phyloP scores from a whole-genome alignment of 805 yeast species.

The Sugiyamaella smithiae region DNA sequence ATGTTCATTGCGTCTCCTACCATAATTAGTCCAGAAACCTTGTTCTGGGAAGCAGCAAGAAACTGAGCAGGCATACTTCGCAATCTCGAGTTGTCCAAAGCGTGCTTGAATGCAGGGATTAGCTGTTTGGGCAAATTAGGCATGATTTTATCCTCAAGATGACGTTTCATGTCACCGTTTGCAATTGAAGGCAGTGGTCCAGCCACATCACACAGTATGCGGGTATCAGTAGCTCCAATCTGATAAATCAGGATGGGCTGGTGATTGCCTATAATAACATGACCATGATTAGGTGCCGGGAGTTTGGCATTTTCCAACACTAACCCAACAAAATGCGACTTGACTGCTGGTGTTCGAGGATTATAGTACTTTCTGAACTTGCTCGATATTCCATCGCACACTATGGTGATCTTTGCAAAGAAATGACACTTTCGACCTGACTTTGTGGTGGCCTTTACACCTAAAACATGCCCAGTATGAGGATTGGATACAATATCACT shows the following conservation, averaged over 20 bases:
- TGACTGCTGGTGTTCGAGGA: conserved; percentile 61
- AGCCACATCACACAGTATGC: conserved; percentile 86
- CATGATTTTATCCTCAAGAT: conserved; percentile 58
- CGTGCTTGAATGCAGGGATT: conserved; percentile 64
- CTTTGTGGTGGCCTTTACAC: conserved; percentile 50
- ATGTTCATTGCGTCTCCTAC: conserved; percentile 93
- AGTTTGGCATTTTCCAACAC: conserved; percentile 69
- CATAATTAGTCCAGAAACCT: conserved; percentile 70
- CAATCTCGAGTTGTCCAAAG: conserved; percentile 57
- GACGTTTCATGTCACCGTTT: conserved; percentile 54
- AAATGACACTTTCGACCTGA: conserved; percentile 42
- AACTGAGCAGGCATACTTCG: conserved; percentile 93
- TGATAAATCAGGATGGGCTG: conserved; percentile 90
- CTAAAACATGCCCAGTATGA: conserved; percentile 56
- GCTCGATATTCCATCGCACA: conserved; percentile 93
- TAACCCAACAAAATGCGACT: conserved; percentile 85
- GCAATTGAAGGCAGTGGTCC: conserved; percentile 68
- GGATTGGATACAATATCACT: conserved; percentile 57
- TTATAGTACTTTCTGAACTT: conserved; percentile 77
- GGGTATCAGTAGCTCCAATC: conserved; percentile 74
- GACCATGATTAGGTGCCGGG: conserved; percentile 78
- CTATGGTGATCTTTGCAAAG: conserved; percentile 63
- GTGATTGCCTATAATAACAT: conserved; percentile 79
- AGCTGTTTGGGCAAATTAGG: conserved; percentile 65
- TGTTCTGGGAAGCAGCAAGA: conserved; percentile 69